Evolutionary conservation across 495 filamentous ascomycete species (phyloP).

Genomic region (Trichocladium antarcticum): DNA sequence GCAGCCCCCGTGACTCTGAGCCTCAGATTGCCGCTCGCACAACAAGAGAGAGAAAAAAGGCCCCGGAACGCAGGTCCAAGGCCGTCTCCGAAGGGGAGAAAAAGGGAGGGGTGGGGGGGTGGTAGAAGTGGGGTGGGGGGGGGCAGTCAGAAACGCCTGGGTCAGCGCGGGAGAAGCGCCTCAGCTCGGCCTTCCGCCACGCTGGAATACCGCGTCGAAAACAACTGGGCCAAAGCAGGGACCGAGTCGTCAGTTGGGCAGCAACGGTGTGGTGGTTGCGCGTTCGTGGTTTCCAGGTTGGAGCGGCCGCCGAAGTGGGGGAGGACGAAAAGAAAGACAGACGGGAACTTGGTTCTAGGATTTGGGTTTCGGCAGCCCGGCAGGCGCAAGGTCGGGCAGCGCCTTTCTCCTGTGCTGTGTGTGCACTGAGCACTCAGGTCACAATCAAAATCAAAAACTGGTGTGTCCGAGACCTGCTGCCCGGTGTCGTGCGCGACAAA

Average conservation of each 20-base stretch:
- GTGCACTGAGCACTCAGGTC: too few relatives aligned
- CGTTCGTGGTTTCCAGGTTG: conserved; percentile 6
- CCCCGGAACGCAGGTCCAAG: not conserved
- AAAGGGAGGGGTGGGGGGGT: not conserved
- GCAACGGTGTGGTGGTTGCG: conserved; percentile 18
- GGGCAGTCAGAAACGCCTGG: not conserved
- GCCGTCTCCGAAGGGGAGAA: conserved; percentile 1
- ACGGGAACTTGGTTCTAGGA: conserved; percentile 14
- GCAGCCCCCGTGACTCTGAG: conserved; percentile 12
- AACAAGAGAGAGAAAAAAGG: not conserved
- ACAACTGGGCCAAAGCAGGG: conserved; percentile 9
- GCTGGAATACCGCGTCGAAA: not conserved
- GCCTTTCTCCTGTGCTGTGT: not conserved
- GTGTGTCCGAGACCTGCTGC: conserved; percentile 6
- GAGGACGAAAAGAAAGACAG: conserved; percentile 10
- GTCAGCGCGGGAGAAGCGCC: not conserved
- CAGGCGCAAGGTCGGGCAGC: conserved; percentile 7
- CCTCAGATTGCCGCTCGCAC: not conserved
- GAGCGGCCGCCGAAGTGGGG: conserved; percentile 14
- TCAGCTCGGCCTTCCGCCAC: conserved; percentile 6
- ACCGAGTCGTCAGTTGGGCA: conserved; percentile 21
- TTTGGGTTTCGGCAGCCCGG: conserved; percentile 19
- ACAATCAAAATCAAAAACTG: not conserved
- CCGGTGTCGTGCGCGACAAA: conserved; percentile 10
- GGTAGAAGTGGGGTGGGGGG: not conserved